phyloP scores from a whole-genome alignment of 306 rosid species.

The Fragaria iinumae region DNA sequence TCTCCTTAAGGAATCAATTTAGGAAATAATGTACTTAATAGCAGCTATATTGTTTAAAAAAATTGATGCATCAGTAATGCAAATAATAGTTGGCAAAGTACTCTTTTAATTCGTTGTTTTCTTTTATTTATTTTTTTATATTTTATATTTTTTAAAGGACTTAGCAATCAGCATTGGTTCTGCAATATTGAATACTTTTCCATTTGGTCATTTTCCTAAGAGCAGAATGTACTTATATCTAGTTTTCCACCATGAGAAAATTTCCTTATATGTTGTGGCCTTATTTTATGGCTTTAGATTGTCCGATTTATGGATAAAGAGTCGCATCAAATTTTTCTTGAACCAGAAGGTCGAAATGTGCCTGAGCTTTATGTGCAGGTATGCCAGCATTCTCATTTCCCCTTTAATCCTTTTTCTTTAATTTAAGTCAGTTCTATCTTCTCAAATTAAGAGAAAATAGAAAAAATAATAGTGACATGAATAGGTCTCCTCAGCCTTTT shows the following conservation, averaged over 20 bases:
- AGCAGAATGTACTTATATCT: not conserved
- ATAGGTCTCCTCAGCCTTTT: not conserved
- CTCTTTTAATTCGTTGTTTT: not conserved
- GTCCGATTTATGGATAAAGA: slow-evolving; percentile 91
- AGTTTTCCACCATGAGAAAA: not conserved
- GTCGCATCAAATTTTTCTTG: slow-evolving; percentile 97
- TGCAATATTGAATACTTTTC: not conserved
- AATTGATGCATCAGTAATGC: not conserved
- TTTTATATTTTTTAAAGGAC: not conserved
- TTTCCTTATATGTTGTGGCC: not conserved
- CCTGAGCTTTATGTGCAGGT: slow-evolving; percentile 99
- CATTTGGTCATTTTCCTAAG: not conserved
- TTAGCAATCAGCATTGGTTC: not conserved
- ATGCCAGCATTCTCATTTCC: slow-evolving; percentile 17
- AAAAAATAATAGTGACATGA: not conserved
- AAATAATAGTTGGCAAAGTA: not conserved
- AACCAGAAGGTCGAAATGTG: slow-evolving; percentile 93
- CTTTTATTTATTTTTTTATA: not conserved
- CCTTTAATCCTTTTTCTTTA: not conserved
- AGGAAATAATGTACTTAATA: not conserved
- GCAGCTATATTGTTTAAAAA: not conserved
- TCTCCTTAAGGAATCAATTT: not conserved
- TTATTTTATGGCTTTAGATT: slow-evolving; percentile 48
- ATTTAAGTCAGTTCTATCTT: not conserved
- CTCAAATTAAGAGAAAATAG: not conserved